Evolutionary conservation across 2,329 filamentous ascomycete species (phyloP).

Genomic region (Verticillium nonalfalfae): DNA sequence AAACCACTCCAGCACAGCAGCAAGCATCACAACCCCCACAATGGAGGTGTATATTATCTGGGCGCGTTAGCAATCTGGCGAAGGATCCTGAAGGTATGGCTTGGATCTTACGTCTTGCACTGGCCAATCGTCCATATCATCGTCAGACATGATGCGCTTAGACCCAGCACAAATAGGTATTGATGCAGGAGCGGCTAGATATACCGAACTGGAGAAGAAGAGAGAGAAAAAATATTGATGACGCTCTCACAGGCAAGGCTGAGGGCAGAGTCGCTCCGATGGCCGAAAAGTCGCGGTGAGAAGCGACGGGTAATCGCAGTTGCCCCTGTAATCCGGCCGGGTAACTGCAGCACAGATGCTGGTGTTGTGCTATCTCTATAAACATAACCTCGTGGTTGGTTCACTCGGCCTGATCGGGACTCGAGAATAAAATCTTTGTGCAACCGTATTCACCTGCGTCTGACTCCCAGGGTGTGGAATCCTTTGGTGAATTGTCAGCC

Average conservation of each 20-base stretch:
- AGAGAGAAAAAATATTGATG: not conserved
- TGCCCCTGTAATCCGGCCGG: constrained; percentile 3
- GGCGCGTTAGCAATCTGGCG: constrained; percentile 8
- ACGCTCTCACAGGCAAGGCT: not conserved
- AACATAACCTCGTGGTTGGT: not conserved
- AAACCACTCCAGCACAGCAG: constrained; percentile 86
- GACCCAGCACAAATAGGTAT: too few species aligned
- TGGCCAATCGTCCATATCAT: constrained; percentile 41
- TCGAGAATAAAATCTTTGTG: too few species aligned
- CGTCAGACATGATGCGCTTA: constrained; percentile 30
- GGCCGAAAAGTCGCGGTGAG: constrained; percentile 2
- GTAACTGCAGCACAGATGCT: constrained; percentile 4
- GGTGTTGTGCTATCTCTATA: constrained; percentile 1
- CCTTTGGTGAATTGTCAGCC: too few species aligned
- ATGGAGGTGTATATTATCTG: constrained; percentile 83
- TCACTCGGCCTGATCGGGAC: too few species aligned
- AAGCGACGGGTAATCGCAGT: constrained; percentile 3
- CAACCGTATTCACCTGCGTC: too few species aligned
- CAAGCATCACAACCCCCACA: constrained; percentile 74
- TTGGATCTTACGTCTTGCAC: constrained; percentile 30
- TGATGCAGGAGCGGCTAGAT: not conserved
- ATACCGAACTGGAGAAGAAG: not conserved
- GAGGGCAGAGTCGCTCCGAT: not conserved
- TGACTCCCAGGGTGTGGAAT: too few species aligned
- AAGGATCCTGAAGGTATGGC: not conserved